These are phyloP conservation scores for Endogone sp. DNA, from an alignment of 192 early-diverging fungal species.

Conservation along the genomic window DNA sequence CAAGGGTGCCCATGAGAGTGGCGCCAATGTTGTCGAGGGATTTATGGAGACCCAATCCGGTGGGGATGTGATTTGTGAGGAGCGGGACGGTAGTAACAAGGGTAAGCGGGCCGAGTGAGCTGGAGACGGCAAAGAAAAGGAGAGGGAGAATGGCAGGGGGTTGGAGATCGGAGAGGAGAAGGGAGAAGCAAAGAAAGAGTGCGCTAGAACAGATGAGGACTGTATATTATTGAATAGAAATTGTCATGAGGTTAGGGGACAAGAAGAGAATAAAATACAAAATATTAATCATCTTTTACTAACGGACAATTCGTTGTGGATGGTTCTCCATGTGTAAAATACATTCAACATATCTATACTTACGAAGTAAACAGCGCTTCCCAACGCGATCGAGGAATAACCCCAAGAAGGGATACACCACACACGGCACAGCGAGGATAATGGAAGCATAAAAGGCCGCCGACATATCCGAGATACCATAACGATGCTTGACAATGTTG, in stretches of 20 bases:
- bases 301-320: too few relatives aligned
- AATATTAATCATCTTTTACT: too few relatives aligned
- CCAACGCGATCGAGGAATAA: conserved; percentile 65
- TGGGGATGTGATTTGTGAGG: conserved; percentile 37
- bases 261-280: too few relatives aligned
- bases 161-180: conserved; percentile 20
- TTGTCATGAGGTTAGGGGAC: too few relatives aligned
- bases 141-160: conserved; percentile 33
- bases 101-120: conserved; percentile 28
- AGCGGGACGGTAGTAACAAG: conserved; percentile 38
- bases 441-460: conserved; percentile 67
- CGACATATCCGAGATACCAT: conserved; percentile 49
- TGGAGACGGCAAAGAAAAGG: conserved; percentile 35
- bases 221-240: too few relatives aligned
- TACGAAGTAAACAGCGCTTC: conserved; percentile 18
- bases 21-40: conserved; percentile 43
- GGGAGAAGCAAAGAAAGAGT: too few relatives aligned
- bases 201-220: too few relatives aligned
- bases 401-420: conserved; percentile 69
- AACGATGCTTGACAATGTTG: conserved; percentile 72
- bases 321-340: too few relatives aligned
- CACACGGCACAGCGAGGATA: conserved; percentile 63
- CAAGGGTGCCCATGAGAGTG: conserved; percentile 31
- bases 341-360: too few relatives aligned
- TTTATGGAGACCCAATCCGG: conserved; percentile 33